Evolutionary conservation across 768 basidiomycete genomes (phyloP), one percentile per base, ranked within the genome.

Genomic region (Leccinum arenicola): DNA sequence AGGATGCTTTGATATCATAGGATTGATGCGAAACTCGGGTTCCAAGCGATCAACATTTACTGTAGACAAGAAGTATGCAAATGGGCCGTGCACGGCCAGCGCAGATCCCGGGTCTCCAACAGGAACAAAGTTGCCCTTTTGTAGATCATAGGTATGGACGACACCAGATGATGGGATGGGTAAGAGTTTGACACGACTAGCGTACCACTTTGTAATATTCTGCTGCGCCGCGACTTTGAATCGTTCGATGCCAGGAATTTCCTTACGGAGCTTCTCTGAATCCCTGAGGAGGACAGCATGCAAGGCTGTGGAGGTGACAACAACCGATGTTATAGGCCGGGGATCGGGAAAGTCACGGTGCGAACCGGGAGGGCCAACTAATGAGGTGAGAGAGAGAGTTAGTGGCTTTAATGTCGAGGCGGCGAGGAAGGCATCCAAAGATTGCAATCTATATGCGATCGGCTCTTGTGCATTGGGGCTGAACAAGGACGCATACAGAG

Each of bases 41-140:
- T 98, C 96, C 63, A 98, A 77, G 12, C 96, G 82, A 73, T 93
- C 91, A 47, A 90, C 90, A 61, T 93, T 91, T 55, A 89, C 79
- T 0, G 90, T 88, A 9, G 89, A 84, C 25, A 95, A 73, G 70
- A 97, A 91, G 74, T 98, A 98, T 27, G 81, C 78, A 67, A 95
- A 97, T 5, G 93, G 93, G 2, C 93, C 95, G 3, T 78, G 65
- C 10, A 93, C 61, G 38, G 80, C 76, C 12, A 84, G 68, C n/a
- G 75, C 66, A 2, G 77, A 71, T 43, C 69, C 59, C 10, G 73
- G 73, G 14, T 74, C 71, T 3, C 73, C 72, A 64, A 78, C 74
- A n/a, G 74, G 63, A 15, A 83, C 69, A 66, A 93, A 89, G 4
- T 70, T 57, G 33, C 78, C 69, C 10, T 71, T 70, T 3, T 64